phyloP scores from a whole-genome alignment of 2,329 filamentous ascomycete species.

The Colletotrichum magnum region DNA sequence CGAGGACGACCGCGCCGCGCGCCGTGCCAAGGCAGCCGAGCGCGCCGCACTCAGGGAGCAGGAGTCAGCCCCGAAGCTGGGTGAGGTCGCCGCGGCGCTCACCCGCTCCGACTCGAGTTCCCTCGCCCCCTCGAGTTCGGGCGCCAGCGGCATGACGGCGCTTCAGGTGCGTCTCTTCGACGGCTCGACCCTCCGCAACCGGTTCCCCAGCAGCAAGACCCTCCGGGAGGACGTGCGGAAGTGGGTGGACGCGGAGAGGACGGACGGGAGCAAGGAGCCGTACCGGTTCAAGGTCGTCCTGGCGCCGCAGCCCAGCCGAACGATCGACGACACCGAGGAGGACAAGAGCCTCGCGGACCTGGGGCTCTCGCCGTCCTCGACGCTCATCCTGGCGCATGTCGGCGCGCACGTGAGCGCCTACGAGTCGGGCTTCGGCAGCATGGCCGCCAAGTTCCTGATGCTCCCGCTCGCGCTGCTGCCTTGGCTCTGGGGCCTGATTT shows the following conservation, averaged over 20 bases:
- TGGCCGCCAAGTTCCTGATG: constrained; percentile 19
- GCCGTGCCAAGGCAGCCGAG: constrained; percentile 69
- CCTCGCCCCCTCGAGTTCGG: constrained; percentile 46
- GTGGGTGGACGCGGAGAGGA: constrained; percentile 80
- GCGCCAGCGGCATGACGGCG: constrained; percentile 55
- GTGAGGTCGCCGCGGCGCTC: constrained; percentile 48
- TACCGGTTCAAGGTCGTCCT: constrained; percentile 90
- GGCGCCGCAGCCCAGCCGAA: constrained; percentile 81
- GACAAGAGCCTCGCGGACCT: constrained; percentile 76
- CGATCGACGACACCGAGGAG: constrained; percentile 83
- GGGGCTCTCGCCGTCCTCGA: constrained; percentile 83
- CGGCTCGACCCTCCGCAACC: constrained; percentile 81
- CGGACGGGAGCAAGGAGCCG: constrained; percentile 68
- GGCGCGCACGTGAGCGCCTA: constrained; percentile 62
- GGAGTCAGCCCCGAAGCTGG: constrained; percentile 45
- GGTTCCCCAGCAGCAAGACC: constrained; percentile 74
- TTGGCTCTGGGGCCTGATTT: constrained; percentile 50
- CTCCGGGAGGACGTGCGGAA: constrained; percentile 77
- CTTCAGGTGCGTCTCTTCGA: constrained; percentile 89
- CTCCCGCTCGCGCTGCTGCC: constrained; percentile 48
- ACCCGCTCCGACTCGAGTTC: constrained; percentile 51
- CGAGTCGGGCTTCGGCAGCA: constrained; percentile 43
- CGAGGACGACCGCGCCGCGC: constrained; percentile 80
- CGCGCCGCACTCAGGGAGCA: constrained; percentile 58
- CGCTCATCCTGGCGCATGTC: constrained; percentile 84